A percentile compares a stretch with the other conserved stretches of the same genome.
phyloP scores from a whole-genome alignment of 257 asterid genomes.

The Salvia hispanica region DNA sequence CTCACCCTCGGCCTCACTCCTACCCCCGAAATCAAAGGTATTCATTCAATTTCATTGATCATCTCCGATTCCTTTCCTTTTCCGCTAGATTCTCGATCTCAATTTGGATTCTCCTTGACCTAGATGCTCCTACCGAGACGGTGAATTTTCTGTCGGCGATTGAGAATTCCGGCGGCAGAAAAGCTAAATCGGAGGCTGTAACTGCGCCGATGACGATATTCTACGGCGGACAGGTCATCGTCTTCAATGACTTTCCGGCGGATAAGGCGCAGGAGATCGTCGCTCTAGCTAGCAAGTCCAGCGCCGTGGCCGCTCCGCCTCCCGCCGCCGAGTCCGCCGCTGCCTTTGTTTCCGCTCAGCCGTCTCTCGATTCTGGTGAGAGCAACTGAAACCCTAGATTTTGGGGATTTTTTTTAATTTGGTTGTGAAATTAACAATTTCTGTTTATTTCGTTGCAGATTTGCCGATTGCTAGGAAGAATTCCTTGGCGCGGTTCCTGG shows the following conservation, averaged over 20 bases:
- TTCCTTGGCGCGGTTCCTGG: constrained; percentile 63
- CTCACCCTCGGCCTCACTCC: constrained; percentile 60
- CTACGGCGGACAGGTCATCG: constrained; percentile 52
- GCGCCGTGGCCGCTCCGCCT: constrained; percentile 31
- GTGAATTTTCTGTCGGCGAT: constrained; percentile 53
- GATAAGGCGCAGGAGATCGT: constrained; percentile 48
- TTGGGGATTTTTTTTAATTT: too few species aligned
- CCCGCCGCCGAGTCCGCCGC: constrained; percentile 45
- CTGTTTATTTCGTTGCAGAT: constrained; percentile 1
- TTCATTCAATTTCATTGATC: too few species aligned
- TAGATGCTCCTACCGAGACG: constrained; percentile 39
- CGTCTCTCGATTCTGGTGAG: constrained; percentile 36
- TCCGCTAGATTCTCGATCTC: background rate
- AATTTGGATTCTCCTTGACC: too few species aligned
- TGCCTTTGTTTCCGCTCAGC: constrained; percentile 20
- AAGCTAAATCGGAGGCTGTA: constrained; percentile 31
- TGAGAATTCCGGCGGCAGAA: constrained; percentile 42
- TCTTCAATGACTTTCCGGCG: constrained; percentile 52
- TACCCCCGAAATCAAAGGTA: constrained; percentile 48
- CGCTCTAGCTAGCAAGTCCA: constrained; percentile 40
- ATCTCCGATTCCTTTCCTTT: background rate
- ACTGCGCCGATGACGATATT: constrained; percentile 58
- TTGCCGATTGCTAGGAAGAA: constrained; percentile 67
- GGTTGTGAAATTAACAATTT: too few species aligned
- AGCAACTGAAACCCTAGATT: too few species aligned